A percentile compares a stretch with the other conserved stretches of the same genome.
These are phyloP conservation scores for Starmerella powellii DNA, from an alignment of 805 yeast genomes.

Conservation along the genomic window DNA sequence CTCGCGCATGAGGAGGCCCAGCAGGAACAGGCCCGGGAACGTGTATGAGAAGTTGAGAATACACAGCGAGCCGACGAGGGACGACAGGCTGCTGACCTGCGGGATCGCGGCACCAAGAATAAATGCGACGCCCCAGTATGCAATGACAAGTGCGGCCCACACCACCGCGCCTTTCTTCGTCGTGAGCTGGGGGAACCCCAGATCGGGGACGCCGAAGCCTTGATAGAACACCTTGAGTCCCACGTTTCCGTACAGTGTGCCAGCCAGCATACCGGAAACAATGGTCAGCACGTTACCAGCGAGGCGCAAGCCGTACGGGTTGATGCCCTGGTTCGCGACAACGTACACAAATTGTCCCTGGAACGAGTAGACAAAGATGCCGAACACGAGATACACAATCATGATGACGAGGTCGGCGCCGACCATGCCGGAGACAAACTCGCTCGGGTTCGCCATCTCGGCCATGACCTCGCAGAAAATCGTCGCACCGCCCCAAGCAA, in stretches of 20 bases:
- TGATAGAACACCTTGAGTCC: slow-evolving; percentile 37
- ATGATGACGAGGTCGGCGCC: slow-evolving; percentile 35
- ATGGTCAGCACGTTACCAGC: slow-evolving; percentile 31
- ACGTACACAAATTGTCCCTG: slow-evolving; percentile 35
- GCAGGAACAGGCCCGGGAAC: slow-evolving; percentile 30
- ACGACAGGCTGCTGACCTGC: slow-evolving; percentile 31
- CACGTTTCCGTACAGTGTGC: slow-evolving; percentile 37
- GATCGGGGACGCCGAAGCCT: slow-evolving; percentile 29
- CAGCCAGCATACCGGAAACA: slow-evolving; percentile 35
- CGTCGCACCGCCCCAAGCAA: slow-evolving; percentile 41
- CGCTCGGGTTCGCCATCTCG: slow-evolving; percentile 39
- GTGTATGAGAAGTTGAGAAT: slow-evolving; percentile 38
- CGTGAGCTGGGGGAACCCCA: slow-evolving; percentile 29
- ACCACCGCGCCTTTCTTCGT: slow-evolving; percentile 29
- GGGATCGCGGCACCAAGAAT: slow-evolving; percentile 38
- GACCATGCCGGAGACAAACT: slow-evolving; percentile 39
- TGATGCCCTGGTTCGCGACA: slow-evolving; percentile 35
- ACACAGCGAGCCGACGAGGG: slow-evolving; percentile 36
- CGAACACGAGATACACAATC: slow-evolving; percentile 33
- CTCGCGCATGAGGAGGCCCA: slow-evolving; percentile 11
- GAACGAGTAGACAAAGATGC: slow-evolving; percentile 34
- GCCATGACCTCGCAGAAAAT: slow-evolving; percentile 39
- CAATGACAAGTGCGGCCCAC: slow-evolving; percentile 31
- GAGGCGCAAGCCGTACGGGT: slow-evolving; percentile 27
- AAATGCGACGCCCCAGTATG: slow-evolving; percentile 37